Percentiles rank a stretch among this genome's conserved stretches.
These are phyloP conservation scores for Beta vulgaris DNA, from an alignment of 148 eudicot species.

Conservation along the genomic window DNA sequence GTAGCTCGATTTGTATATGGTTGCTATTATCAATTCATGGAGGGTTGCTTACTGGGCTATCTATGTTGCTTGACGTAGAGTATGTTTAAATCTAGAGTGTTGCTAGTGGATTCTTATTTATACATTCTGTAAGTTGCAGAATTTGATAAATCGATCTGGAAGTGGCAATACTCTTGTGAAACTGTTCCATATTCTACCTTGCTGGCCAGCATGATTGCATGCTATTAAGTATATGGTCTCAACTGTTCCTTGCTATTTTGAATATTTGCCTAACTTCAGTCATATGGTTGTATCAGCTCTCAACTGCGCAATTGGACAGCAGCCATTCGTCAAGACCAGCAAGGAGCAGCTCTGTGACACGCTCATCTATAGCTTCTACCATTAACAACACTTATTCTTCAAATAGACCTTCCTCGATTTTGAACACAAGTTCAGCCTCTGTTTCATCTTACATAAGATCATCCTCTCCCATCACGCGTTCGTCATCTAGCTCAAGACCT, in stretches of 20 bases:
- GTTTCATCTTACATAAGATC: slow-evolving; percentile 94
- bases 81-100: neutral
- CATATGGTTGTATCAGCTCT: slow-evolving; percentile 47
- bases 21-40: neutral
- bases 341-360: slow-evolving; percentile 89
- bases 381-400: slow-evolving; percentile 57
- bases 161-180: neutral
- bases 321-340: slow-evolving; percentile 55
- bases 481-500: slow-evolving; percentile 70
- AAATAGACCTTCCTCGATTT: slow-evolving; percentile 63
- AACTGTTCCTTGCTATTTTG: neutral
- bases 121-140: neutral
- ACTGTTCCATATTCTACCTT: neutral
- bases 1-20: neutral
- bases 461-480: slow-evolving; percentile 71
- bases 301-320: slow-evolving; percentile 72
- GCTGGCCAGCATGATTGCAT: neutral
- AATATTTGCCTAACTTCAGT: slow-evolving; percentile 15
- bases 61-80: neutral
- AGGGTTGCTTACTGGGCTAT: neutral
- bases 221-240: neutral
- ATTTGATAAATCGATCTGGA: neutral
- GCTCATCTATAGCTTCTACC: slow-evolving; percentile 65
- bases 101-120: neutral
- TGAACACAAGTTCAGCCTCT: slow-evolving; percentile 91